Percentiles rank a stretch among this genome's conserved stretches.
Evolutionary conservation across 805 yeast genomes (phyloP).

Genomic region (Zygosaccharomyces pseudorouxii): DNA sequence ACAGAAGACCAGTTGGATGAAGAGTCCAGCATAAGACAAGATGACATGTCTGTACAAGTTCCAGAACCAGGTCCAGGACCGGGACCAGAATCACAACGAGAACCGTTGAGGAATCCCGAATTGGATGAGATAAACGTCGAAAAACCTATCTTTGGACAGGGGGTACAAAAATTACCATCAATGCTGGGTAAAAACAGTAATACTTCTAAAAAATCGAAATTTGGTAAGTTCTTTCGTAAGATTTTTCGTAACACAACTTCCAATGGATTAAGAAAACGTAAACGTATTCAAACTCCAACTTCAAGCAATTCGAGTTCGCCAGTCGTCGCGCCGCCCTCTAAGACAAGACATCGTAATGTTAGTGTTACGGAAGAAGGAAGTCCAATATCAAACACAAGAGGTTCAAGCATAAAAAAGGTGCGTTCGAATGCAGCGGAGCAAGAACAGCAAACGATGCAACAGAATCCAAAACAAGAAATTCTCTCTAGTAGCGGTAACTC

Average conservation of each 20-base stretch:
- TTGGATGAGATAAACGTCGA: background rate
- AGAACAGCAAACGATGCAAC: background rate
- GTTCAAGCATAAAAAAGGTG: background rate
- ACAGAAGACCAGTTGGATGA: background rate
- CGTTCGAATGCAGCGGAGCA: no score
- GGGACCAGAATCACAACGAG: background rate
- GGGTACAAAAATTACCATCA: background rate
- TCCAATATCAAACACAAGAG: background rate
- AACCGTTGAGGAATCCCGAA: background rate
- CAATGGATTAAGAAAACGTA: constrained; percentile 10
- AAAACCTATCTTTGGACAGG: background rate
- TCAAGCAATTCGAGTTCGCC: constrained; percentile 4
- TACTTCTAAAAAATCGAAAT: background rate
- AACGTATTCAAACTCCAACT: constrained; percentile 2
- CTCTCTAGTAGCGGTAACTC: background rate
- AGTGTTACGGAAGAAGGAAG: constrained; percentile 3
- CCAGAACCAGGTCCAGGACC: background rate
- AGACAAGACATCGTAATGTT: constrained; percentile 4
- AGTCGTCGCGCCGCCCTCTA: background rate
- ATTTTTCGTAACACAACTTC: background rate
- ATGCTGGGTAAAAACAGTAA: background rate
- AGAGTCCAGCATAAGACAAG: no score
- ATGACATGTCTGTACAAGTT: no score
- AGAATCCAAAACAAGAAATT: background rate
- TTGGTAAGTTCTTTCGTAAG: constrained; percentile 2